Evolutionary conservation across 192 early-diverging fungal genomes (phyloP).

Genomic region (Coemansia aciculifera): DNA sequence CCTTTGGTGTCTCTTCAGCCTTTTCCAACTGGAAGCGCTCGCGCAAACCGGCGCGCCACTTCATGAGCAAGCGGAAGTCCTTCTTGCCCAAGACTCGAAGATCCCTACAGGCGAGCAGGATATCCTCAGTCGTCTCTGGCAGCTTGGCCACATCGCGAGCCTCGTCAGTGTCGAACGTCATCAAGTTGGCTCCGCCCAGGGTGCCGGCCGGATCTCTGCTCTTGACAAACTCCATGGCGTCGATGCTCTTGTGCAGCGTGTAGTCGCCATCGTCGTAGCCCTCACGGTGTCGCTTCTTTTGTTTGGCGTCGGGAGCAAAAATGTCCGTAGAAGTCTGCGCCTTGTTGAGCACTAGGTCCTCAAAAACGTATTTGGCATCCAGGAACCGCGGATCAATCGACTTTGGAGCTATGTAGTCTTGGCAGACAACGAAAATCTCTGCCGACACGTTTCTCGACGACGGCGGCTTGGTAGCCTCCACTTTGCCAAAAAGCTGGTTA

Average conservation of each 20-base stretch:
- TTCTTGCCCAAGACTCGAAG: slow-evolving; percentile 90
- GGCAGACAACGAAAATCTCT: slow-evolving; percentile 99
- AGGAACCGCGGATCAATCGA: slow-evolving; percentile 93
- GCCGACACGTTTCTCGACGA: slow-evolving; percentile 98
- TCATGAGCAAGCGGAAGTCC: slow-evolving; percentile 89
- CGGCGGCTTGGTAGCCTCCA: slow-evolving; percentile 98
- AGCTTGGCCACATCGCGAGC: slow-evolving; percentile 56
- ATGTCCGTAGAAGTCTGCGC: slow-evolving; percentile 66
- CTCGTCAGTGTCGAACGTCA: slow-evolving; percentile 76
- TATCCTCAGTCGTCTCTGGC: slow-evolving; percentile 76
- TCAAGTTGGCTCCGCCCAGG: slow-evolving; percentile 75
- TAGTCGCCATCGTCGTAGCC: slow-evolving; percentile 98
- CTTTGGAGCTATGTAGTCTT: slow-evolving; percentile 89
- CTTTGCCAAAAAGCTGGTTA: slow-evolving; percentile 92
- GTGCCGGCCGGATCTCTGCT: slow-evolving; percentile 74
- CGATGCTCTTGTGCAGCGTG: slow-evolving; percentile 74
- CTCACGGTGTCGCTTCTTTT: slow-evolving; percentile 86
- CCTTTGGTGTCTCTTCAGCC: slow-evolving; percentile 43
- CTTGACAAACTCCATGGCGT: slow-evolving; percentile 79
- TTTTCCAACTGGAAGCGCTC: slow-evolving; percentile 56
- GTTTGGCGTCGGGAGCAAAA: slow-evolving; percentile 81
- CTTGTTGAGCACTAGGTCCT: slow-evolving; percentile 75
- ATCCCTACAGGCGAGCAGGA: slow-evolving; percentile 79
- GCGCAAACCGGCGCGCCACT: slow-evolving; percentile 82
- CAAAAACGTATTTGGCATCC: slow-evolving; percentile 92